phyloP scores from a whole-genome alignment of 129 eudicot species.

The Scalesia atractyloides region DNA sequence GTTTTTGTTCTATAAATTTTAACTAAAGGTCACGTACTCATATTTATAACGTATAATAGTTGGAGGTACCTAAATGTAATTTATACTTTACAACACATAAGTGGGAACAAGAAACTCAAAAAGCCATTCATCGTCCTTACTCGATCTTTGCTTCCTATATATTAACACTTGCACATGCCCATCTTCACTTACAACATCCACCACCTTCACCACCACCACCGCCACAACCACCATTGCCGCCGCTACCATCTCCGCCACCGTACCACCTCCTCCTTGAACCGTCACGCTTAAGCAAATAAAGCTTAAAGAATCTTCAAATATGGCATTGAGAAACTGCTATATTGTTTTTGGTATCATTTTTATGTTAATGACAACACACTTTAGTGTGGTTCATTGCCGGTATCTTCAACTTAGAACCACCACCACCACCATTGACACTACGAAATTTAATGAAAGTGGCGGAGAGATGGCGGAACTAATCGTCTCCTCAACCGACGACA shows the following conservation, averaged over 20 bases:
- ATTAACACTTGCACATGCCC: neutral
- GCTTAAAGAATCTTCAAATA: neutral
- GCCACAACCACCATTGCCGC: neutral
- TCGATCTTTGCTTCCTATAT: slow-evolving; percentile 30
- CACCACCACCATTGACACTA: neutral
- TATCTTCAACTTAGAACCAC: neutral
- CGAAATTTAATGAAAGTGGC: slow-evolving; percentile 2
- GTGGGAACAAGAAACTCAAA: slow-evolving; percentile 13
- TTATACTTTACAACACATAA: neutral
- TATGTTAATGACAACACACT: slow-evolving; percentile 22
- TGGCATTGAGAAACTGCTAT: slow-evolving; percentile 19
- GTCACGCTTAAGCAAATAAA: neutral
- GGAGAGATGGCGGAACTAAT: neutral
- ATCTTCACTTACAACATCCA: neutral
- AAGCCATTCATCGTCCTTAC: slow-evolving; percentile 28
- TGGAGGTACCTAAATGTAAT: neutral
- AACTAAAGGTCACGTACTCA: neutral
- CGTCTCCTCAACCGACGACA: slow-evolving; percentile 6
- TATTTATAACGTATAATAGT: neutral
- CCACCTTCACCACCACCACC: neutral
- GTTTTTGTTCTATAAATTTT: neutral
- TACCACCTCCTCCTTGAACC: neutral
- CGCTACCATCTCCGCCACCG: neutral
- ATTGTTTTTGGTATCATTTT: slow-evolving; percentile 20
- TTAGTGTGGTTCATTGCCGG: slow-evolving; percentile 26